These are phyloP conservation scores for Mimosa pudica DNA, from an alignment of 306 rosid genomes.

Conservation along the genomic window DNA sequence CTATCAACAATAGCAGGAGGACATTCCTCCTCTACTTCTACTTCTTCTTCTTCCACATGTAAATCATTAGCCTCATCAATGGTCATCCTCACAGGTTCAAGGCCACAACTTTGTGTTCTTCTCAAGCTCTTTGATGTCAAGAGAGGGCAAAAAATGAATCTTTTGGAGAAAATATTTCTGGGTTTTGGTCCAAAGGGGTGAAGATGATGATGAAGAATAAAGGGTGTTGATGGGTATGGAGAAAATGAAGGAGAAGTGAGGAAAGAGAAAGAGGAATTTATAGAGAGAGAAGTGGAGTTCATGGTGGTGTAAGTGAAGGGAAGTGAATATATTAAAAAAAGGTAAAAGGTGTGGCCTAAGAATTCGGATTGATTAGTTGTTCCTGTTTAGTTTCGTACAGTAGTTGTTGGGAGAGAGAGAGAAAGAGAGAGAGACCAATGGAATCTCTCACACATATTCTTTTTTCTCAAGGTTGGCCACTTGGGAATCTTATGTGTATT, in stretches of 20 bases:
- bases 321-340: background rate
- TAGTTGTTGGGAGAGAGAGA: background rate
- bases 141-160: conserved; percentile 37
- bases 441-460: conserved; percentile 35
- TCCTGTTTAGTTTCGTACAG: background rate
- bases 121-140: conserved; percentile 23
- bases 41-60: conserved; percentile 29
- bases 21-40: conserved; percentile 46
- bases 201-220: conserved; percentile 33
- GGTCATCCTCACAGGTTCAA: conserved; percentile 57
- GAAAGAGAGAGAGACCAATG: background rate
- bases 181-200: conserved; percentile 46
- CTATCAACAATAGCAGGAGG: conserved; percentile 63
- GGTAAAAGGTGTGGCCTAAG: conserved; percentile 15
- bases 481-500: conserved; percentile 12
- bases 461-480: background rate
- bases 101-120: conserved; percentile 38
- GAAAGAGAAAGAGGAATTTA: conserved; percentile 57
- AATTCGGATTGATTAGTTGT: conserved; percentile 24
- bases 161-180: conserved; percentile 34
- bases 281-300: conserved; percentile 54
- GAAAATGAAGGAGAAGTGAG: conserved; percentile 14
- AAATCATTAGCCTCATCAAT: conserved; percentile 44
- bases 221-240: conserved; percentile 23
- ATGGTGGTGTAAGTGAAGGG: conserved; percentile 35